Evolutionary conservation across 768 basidiomycete genomes (phyloP), one percentile per base, ranked within the genome.

Genomic region (button mushroom (Agaricus bisporus)): DNA sequence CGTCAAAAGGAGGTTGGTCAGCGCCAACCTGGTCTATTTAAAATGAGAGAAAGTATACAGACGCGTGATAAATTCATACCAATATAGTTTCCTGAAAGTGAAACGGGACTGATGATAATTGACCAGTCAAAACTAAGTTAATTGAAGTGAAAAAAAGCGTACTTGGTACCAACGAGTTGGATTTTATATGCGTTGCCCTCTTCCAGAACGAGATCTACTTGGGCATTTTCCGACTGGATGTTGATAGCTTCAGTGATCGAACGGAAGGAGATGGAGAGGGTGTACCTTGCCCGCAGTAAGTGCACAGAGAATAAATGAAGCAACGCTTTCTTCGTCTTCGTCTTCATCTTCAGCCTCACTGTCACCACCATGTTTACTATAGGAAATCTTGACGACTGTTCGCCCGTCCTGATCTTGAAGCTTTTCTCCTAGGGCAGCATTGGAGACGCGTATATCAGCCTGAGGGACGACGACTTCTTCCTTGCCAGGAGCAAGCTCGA

Each of bases 51-150:
- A 57, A 18, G 18, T 32, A 15, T 51, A 14, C 15, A 2, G 29
- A 20, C 37, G 44, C n/a, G 41, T 9, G 32, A 15, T 12, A 18
- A 51, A 35, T 49, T 63, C 74, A 42, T 68, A 87, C 88, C 81
- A 65, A 94, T 80, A 68, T 91, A 93, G 69, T 93, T 91, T 51
- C 92, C 91, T 58, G 85, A 83, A 56, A 94, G 70, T 70, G 91
- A 82, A 46, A 93, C 76, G 46, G 85, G 71, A 66, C 86, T 90
- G 51, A 51, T 25, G 12, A 28, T 55, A 5, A 36, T 48, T 26
- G 38, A 56, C 56, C 17, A 52, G 64, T 48, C 55, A 47, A 18
- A 28, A 39, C 26, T 54, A 57, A 4, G 10, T 14, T 20, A 22
- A 11, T 32, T 38, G 10, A 12, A n/a, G 38, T 20, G 29, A 36